Conservation (phyloP, 352 stramenopile species). For the Globisporangium ultimum region DNA sequence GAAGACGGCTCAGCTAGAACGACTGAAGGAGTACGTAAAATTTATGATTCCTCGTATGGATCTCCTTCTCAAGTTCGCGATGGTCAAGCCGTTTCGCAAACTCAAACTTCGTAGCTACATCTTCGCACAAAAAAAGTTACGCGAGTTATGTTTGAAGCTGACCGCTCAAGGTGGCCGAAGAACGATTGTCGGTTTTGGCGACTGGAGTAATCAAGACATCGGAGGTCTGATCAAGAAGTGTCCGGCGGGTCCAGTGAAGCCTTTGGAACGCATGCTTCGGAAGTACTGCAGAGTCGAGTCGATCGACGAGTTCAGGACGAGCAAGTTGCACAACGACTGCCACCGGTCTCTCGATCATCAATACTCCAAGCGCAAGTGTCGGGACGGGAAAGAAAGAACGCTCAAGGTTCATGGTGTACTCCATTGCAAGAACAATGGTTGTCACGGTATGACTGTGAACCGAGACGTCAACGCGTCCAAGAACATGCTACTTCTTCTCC, state of each 20-base stretch:
- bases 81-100: constrained; percentile 16
- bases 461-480: constrained; percentile 4
- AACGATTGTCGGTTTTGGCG: constrained; percentile 14
- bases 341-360: not conserved
- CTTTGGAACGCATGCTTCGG: constrained; percentile 4
- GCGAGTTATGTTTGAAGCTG: constrained; percentile 10
- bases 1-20: constrained; percentile 2
- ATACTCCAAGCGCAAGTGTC: constrained; percentile 7
- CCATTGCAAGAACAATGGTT: constrained; percentile 10
- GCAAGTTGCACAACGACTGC: constrained; percentile 7
- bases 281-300: not conserved
- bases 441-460: not conserved
- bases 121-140: constrained; percentile 15
- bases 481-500: constrained; percentile 8
- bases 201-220: constrained; percentile 16
- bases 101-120: constrained; percentile 12
- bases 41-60: constrained; percentile 8
- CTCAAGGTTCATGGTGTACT: constrained; percentile 15
- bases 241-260: constrained; percentile 2
- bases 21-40: not conserved
- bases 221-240: constrained; percentile 16
- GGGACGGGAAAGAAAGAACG: not conserved
- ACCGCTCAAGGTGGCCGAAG: not conserved
- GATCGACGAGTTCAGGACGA: constrained; percentile 1
- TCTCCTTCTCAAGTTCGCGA: constrained; percentile 7